A percentile compares a stretch with the other conserved stretches of the same genome.
Evolutionary conservation across 2,329 filamentous ascomycete species (phyloP).

Genomic region (Tetracladium maxilliforme): DNA sequence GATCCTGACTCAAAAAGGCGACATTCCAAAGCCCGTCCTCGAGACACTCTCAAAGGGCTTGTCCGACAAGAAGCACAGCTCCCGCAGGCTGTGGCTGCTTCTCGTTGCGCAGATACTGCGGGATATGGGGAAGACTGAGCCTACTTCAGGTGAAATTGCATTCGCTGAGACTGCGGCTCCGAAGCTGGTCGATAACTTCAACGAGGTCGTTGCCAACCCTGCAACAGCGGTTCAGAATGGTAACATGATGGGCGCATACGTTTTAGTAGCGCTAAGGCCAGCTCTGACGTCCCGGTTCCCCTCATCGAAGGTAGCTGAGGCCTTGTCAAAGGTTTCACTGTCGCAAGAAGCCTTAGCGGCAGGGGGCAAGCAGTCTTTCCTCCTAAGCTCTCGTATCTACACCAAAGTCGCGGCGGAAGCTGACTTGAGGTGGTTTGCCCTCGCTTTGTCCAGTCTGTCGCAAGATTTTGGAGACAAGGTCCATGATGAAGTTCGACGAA

Average conservation of each 20-base stretch:
- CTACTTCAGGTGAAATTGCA: constrained; percentile 28
- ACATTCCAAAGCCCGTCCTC: constrained; percentile 49
- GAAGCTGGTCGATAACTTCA: constrained; percentile 54
- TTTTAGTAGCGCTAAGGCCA: constrained; percentile 49
- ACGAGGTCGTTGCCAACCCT: constrained; percentile 67
- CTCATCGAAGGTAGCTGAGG: constrained; percentile 35
- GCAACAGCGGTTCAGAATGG: constrained; percentile 68
- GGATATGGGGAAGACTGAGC: constrained; percentile 28
- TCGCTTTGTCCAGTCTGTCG: constrained; percentile 51
- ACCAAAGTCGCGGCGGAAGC: constrained; percentile 61
- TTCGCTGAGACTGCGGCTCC: constrained; percentile 38
- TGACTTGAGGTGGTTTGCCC: constrained; percentile 64
- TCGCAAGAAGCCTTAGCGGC: constrained; percentile 49
- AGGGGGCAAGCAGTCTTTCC: constrained; percentile 74
- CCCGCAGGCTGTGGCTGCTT: constrained; percentile 69
- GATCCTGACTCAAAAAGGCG: constrained; percentile 44
- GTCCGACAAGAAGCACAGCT: constrained; percentile 66
- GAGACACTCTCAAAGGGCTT: constrained; percentile 72
- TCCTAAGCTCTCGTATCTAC: constrained; percentile 75
- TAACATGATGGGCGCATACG: constrained; percentile 65
- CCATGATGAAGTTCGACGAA: too few species aligned
- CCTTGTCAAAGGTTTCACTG: constrained; percentile 48
- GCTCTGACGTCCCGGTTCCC: constrained; percentile 35
- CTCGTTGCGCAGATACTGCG: constrained; percentile 59
- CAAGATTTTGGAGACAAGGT: constrained; percentile 33